phyloP scores from a whole-genome alignment of 495 filamentous ascomycete species.

The Talaromyces ruber region DNA sequence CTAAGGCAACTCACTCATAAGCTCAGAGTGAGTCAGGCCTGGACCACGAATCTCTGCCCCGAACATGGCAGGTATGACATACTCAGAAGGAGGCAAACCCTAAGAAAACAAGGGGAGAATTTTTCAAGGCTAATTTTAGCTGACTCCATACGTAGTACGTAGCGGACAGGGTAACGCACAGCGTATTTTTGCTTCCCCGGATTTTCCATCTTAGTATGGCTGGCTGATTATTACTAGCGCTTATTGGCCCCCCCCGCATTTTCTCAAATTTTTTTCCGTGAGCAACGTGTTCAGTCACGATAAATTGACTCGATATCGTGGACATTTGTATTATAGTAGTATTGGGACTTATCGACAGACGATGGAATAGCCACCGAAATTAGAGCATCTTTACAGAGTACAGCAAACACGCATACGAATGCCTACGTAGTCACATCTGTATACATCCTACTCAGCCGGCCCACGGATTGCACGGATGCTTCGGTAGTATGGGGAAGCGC shows the following conservation, averaged over 20 bases:
- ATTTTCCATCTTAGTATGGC: not conserved
- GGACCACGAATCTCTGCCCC: not conserved
- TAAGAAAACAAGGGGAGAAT: not conserved
- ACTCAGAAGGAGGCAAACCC: not conserved
- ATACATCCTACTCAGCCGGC: not conserved
- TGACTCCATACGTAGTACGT: not conserved
- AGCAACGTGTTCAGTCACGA: not conserved
- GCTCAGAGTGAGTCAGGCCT: not conserved
- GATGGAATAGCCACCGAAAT: not conserved
- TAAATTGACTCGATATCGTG: not conserved
- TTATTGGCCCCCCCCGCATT: not conserved
- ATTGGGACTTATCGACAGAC: too few species aligned
- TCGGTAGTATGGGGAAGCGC: not conserved
- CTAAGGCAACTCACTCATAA: not conserved
- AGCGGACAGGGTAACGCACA: too few species aligned
- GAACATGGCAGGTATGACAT: not conserved
- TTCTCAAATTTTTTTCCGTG: not conserved
- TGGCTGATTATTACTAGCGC: too few species aligned
- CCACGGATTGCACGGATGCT: not conserved
- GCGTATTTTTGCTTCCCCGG: not conserved
- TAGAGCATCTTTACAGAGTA: not conserved
- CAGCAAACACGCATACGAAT: not conserved
- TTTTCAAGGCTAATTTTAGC: not conserved
- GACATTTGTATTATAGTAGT: too few species aligned
- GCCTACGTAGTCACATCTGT: not conserved